Conservation (phyloP, 495 filamentous ascomycete genomes). For the Daldinia decipiens region DNA sequence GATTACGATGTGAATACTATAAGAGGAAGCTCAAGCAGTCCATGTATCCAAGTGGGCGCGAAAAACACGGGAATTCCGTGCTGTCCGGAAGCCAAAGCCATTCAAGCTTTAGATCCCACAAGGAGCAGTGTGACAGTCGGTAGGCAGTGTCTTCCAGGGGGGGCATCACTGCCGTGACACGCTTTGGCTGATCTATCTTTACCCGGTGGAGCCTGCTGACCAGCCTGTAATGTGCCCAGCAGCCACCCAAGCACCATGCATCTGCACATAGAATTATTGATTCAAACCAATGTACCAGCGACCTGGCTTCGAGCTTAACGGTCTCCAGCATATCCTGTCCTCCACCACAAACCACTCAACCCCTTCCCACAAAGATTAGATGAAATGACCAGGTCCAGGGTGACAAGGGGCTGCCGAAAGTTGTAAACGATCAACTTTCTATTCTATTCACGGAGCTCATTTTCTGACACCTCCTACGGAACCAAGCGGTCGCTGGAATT, state of each 20-base stretch:
- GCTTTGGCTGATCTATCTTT: slow-evolving; percentile 19
- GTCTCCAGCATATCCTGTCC: not conserved
- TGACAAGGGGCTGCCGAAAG: too few species aligned
- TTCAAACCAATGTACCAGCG: not conserved
- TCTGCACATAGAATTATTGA: not conserved
- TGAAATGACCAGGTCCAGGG: too few species aligned
- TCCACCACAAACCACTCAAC: too few species aligned
- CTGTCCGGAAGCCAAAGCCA: not conserved
- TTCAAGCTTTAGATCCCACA: slow-evolving; percentile 3
- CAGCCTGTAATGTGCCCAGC: slow-evolving; percentile 7
- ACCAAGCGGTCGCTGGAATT: not conserved
- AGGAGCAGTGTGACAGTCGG: slow-evolving; percentile 19
- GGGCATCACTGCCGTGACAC: not conserved
- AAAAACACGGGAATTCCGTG: not conserved
- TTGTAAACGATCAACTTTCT: too few species aligned
- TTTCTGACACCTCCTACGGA: too few species aligned
- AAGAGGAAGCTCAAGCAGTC: slow-evolving; percentile 6
- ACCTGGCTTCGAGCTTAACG: too few species aligned
- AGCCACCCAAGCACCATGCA: slow-evolving; percentile 8
- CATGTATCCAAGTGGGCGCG: not conserved
- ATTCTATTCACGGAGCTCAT: too few species aligned
- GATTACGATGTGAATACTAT: slow-evolving; percentile 14
- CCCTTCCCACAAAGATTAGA: too few species aligned
- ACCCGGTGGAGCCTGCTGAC: slow-evolving; percentile 29
- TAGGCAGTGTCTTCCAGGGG: slow-evolving; percentile 15